Conservation (phyloP, 495 filamentous ascomycete genomes). For the Xanthoparmelia taractica region DNA sequence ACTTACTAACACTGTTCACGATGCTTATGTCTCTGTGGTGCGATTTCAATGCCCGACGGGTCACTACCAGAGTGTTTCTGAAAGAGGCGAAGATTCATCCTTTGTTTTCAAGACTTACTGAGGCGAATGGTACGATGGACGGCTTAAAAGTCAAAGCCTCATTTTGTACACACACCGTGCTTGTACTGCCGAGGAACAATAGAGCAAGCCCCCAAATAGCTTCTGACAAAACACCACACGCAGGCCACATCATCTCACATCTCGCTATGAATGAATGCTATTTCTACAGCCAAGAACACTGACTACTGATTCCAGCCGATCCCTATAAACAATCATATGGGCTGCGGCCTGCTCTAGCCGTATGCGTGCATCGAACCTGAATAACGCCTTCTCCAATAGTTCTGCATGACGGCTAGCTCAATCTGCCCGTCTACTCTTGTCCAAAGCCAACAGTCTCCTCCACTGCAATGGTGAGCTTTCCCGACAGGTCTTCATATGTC, state of each 20-base stretch:
- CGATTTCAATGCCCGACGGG: neutral
- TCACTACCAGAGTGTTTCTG: neutral
- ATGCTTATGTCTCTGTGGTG: neutral
- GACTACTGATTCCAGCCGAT: neutral
- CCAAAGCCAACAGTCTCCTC: conserved; percentile 99
- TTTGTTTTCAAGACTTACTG: neutral
- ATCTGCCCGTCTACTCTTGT: conserved; percentile 60
- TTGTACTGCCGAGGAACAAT: neutral
- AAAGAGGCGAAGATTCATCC: neutral
- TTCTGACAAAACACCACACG: no score
- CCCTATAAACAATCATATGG: conserved; percentile 10
- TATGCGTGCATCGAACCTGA: neutral
- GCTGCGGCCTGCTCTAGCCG: neutral
- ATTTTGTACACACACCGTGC: neutral
- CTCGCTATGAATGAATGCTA: conserved; percentile 8
- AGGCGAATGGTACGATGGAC: neutral
- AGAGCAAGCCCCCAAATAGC: neutral
- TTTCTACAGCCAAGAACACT: conserved; percentile 12
- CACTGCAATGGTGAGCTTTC: conserved; percentile 90
- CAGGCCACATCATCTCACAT: neutral
- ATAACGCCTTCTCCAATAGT: conserved; percentile 4
- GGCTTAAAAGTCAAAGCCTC: no score
- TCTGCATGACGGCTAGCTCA: conserved; percentile 15
- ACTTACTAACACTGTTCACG: no score
- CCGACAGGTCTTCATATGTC: conserved; percentile 68